phyloP scores from a whole-genome alignment of 2,329 filamentous ascomycete genomes.

The Stagonosporopsis vannaccii region DNA sequence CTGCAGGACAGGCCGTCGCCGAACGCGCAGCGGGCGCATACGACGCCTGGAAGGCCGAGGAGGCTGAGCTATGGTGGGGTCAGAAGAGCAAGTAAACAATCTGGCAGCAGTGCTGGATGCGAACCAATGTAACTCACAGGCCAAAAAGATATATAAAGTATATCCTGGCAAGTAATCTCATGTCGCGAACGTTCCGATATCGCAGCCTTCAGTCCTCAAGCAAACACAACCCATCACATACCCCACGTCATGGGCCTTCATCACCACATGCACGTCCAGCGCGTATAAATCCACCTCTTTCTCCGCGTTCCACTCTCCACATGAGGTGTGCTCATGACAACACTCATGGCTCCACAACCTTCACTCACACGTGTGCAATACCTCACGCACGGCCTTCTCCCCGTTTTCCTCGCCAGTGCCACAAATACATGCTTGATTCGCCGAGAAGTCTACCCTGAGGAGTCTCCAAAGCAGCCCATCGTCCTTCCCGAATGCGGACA shows the following conservation, averaged over 20 bases:
- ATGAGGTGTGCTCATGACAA: background rate
- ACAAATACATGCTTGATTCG: slow-evolving; percentile 18
- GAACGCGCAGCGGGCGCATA: slow-evolving; percentile 63
- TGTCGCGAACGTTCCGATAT: background rate
- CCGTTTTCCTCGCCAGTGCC: slow-evolving; percentile 9
- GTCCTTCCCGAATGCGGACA: slow-evolving; percentile 20
- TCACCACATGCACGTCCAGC: background rate
- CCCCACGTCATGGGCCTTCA: background rate
- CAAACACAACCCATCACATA: slow-evolving; percentile 14
- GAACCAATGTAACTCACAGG: too few relatives aligned
- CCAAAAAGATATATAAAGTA: too few relatives aligned
- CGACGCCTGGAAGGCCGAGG: slow-evolving; percentile 62
- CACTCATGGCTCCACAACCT: background rate
- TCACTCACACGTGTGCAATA: background rate
- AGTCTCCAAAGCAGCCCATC: background rate
- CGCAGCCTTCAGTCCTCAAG: background rate
- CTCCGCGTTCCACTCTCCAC: background rate
- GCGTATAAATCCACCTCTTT: background rate
- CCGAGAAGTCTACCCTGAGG: slow-evolving; percentile 1
- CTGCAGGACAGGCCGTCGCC: slow-evolving; percentile 61
- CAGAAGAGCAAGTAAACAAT: slow-evolving; percentile 55
- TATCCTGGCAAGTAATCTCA: too few relatives aligned
- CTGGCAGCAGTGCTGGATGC: background rate
- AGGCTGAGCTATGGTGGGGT: slow-evolving; percentile 66
- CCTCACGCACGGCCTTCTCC: background rate